A percentile compares a stretch with the other conserved stretches of the same genome.
Conservation (phyloP, 179 eudicot genomes). For the Corrigiola litoralis region DNA sequence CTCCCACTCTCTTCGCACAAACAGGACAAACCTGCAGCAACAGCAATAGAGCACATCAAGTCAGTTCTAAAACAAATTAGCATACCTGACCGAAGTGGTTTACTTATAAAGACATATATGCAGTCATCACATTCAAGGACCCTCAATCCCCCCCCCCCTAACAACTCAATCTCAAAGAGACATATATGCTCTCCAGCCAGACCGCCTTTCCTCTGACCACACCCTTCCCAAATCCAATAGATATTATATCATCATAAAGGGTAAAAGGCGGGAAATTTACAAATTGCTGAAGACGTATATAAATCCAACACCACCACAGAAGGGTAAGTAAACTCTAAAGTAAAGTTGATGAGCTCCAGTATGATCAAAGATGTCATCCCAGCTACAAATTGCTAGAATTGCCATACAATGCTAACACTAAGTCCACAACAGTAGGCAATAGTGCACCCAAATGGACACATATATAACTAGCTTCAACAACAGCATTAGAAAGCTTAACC, state of each 20-base stretch:
- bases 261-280: no score
- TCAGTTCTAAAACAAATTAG: neutral
- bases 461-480: neutral
- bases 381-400: neutral
- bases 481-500: neutral
- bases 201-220: no score
- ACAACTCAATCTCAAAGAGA: no score
- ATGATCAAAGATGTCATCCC: neutral
- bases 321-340: neutral
- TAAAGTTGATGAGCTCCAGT: neutral
- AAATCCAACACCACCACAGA: neutral
- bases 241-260: no score
- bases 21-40: conserved; percentile 75
- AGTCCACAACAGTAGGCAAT: neutral
- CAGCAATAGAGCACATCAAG: neutral
- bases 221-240: no score
- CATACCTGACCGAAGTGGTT: no score
- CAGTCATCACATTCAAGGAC: no score
- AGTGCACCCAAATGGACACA: neutral
- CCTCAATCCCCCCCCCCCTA: no score
- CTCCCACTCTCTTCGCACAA: conserved; percentile 71
- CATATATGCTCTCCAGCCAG: no score
- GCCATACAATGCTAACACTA: neutral
- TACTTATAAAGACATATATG: no score
- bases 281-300: no score